phyloP scores from a whole-genome alignment of 306 rosid genomes.

The Hippophae tibetana region DNA sequence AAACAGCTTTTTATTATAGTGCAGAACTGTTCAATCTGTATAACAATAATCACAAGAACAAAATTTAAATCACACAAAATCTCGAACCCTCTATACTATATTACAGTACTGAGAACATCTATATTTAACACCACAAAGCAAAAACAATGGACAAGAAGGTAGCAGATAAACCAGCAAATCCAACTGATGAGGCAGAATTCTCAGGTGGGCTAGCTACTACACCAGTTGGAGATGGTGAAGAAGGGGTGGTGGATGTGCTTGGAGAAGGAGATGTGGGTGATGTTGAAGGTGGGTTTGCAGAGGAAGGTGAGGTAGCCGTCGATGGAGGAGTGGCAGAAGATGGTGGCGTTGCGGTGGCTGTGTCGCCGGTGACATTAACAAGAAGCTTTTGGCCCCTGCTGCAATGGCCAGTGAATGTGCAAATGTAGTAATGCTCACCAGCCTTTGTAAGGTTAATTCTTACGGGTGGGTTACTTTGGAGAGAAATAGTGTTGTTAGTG shows the following conservation, averaged over 20 bases:
- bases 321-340: constrained; percentile 16
- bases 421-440: constrained; percentile 16
- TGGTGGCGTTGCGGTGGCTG: not conserved
- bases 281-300: constrained; percentile 10
- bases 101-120: constrained; percentile 1
- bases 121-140: constrained; percentile 34
- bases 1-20: constrained; percentile 5
- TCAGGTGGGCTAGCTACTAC: constrained; percentile 8
- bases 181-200: constrained; percentile 28
- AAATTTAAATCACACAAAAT: constrained; percentile 3
- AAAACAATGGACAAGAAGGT: constrained; percentile 30
- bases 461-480: constrained; percentile 13
- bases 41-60: constrained; percentile 10
- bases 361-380: constrained; percentile 12
- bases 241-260: not conserved
- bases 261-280: constrained; percentile 22
- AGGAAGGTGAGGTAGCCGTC: constrained; percentile 5
- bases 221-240: too few species aligned
- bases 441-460: constrained; percentile 5
- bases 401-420: constrained; percentile 17
- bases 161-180: constrained; percentile 26
- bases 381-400: constrained; percentile 21
- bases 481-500: constrained; percentile 20
- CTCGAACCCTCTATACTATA: constrained; percentile 2
- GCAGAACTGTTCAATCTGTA: constrained; percentile 13